phyloP scores from a whole-genome alignment of 345 rosid genomes.

The Eucalyptus tenuipes region DNA sequence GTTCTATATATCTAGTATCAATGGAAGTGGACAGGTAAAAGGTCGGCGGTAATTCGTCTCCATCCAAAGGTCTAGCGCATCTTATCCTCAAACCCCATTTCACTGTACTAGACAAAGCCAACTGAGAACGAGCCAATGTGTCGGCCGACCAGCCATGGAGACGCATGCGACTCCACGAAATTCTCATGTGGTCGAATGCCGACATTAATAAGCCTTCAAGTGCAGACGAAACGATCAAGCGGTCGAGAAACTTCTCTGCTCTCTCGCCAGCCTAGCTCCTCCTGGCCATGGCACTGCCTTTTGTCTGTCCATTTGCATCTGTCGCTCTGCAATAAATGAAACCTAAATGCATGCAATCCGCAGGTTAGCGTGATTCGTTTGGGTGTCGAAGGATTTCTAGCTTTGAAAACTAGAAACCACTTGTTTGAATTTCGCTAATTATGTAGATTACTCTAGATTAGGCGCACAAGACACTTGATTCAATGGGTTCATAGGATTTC shows the following conservation, averaged over 20 bases:
- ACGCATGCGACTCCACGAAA: not conserved
- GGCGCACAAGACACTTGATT: not conserved
- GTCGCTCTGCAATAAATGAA: not conserved
- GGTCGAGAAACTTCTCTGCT: not conserved
- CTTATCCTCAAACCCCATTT: not conserved
- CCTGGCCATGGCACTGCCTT: not conserved
- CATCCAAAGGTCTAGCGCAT: not conserved
- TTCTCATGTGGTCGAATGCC: not conserved
- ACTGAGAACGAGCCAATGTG: not conserved
- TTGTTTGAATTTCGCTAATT: not conserved
- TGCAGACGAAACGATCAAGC: not conserved
- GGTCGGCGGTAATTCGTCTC: not conserved
- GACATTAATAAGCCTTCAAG: not conserved
- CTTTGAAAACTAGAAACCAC: not conserved
- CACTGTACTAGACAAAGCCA: not conserved
- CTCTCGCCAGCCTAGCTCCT: not conserved
- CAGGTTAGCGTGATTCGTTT: not conserved
- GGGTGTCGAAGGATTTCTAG: not conserved
- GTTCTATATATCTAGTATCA: not conserved
- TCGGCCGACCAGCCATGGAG: not conserved
- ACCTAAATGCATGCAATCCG: not conserved
- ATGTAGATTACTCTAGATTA: not conserved
- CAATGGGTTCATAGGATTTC: not conserved
- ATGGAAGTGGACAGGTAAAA: not conserved
- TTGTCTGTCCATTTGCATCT: not conserved